Percentiles rank a stretch among this genome's conserved stretches.
Evolutionary conservation across 2,329 filamentous ascomycete genomes (phyloP).

Genomic region (Aureobasidium melanogenum): DNA sequence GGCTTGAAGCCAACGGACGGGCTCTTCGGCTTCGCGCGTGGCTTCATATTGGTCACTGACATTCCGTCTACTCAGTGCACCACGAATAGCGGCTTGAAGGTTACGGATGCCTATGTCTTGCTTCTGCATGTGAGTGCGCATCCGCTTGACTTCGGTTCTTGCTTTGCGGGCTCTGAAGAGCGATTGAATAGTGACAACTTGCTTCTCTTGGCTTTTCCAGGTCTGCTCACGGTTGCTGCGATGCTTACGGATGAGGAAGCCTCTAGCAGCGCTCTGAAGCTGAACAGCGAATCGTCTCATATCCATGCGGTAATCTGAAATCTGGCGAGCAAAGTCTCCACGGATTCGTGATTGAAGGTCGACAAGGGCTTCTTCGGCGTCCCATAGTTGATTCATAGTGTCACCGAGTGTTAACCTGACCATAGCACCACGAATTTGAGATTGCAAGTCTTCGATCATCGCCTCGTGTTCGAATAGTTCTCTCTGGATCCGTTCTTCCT

Average conservation of each 20-base stretch:
- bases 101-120: conserved; percentile 38
- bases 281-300: conserved; percentile 74
- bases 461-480: conserved; percentile 71
- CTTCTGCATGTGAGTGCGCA: conserved; percentile 38
- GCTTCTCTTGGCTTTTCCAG: conserved; percentile 58
- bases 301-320: conserved; percentile 69
- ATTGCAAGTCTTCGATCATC: conserved; percentile 70
- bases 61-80: conserved; percentile 45
- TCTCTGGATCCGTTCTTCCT: conserved; percentile 78
- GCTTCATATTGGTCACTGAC: conserved; percentile 43
- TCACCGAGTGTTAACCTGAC: conserved; percentile 67
- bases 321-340: conserved; percentile 77
- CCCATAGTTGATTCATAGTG: conserved; percentile 85
- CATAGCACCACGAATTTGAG: conserved; percentile 74
- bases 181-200: conserved; percentile 71
- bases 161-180: conserved; percentile 60
- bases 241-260: conserved; percentile 61
- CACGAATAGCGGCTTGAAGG: conserved; percentile 34
- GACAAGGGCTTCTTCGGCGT: conserved; percentile 65
- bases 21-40: conserved; percentile 28
- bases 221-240: conserved; percentile 55
- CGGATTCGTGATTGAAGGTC: conserved; percentile 81
- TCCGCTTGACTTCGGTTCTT: conserved; percentile 34
- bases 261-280: conserved; percentile 71
- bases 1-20: conserved; percentile 31